phyloP scores from a whole-genome alignment of 2,329 filamentous ascomycete genomes.

The Myriangium duriaei region DNA sequence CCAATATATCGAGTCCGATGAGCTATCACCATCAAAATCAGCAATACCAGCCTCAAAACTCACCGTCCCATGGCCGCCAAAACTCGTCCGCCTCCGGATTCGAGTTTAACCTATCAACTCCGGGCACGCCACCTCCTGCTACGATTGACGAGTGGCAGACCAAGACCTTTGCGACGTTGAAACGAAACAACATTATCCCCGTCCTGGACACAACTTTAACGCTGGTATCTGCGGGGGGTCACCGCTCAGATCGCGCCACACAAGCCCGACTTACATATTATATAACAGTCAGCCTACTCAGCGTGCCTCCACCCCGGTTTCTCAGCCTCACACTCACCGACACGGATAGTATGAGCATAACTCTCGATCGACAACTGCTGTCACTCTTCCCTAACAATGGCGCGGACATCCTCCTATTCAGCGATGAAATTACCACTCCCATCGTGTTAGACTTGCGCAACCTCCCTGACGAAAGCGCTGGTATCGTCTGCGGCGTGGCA shows the following conservation, averaged over 20 bases:
- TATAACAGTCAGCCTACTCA: conserved; percentile 36
- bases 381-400: conserved; percentile 34
- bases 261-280: conserved; percentile 35
- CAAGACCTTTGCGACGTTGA: conserved; percentile 74
- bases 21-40: conserved; percentile 38
- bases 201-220: conserved; percentile 55
- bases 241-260: conserved; percentile 24
- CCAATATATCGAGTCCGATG: conserved; percentile 43
- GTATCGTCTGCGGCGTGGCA: conserved; percentile 89
- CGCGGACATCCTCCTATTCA: conserved; percentile 58
- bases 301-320: conserved; percentile 47
- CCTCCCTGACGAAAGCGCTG: conserved; percentile 76
- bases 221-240: conserved; percentile 71
- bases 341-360: conserved; percentile 59
- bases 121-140: conserved; percentile 63
- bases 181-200: conserved; percentile 61
- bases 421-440: conserved; percentile 59
- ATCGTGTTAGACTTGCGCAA: conserved; percentile 77
- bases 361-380: conserved; percentile 58
- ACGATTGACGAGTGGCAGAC: conserved; percentile 67
- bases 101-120: conserved; percentile 20
- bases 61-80: conserved; percentile 36
- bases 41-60: conserved; percentile 39
- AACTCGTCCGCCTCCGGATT: conserved; percentile 28
- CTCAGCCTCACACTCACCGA: conserved; percentile 62